These are phyloP conservation scores for Ophiostoma australiae DNA, from an alignment of 2,329 filamentous ascomycete species.

Conservation along the genomic window DNA sequence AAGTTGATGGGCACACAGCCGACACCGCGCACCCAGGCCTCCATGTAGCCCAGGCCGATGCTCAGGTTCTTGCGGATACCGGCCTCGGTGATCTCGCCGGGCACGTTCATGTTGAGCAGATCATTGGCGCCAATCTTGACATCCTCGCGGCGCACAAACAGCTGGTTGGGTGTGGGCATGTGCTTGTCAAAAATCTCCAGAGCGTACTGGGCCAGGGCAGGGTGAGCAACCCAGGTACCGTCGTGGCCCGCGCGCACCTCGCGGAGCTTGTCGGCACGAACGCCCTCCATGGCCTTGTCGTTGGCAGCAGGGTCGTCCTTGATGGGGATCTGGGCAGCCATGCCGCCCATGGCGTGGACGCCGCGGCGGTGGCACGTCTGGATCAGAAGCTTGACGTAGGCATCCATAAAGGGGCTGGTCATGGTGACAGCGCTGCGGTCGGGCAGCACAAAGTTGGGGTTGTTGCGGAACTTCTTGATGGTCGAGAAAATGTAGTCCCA, in stretches of 20 bases:
- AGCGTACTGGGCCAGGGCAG: conserved; percentile 81
- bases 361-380: conserved; percentile 96
- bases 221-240: conserved; percentile 95
- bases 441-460: conserved; percentile 86
- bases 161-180: conserved; percentile 98
- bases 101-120: conserved; percentile 96
- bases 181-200: conserved; percentile 93
- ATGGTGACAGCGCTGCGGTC: conserved; percentile 90
- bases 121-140: conserved; percentile 82
- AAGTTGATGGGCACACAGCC: conserved; percentile 70
- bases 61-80: conserved; percentile 97
- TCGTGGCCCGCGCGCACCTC: conserved; percentile 95
- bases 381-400: conserved; percentile 94
- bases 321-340: conserved; percentile 98
- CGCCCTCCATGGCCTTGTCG: conserved; percentile 87
- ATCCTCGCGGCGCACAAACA: conserved; percentile 85
- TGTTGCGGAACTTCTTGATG: conserved; percentile 98
- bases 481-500: conserved; percentile 99
- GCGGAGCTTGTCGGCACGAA: conserved; percentile 91
- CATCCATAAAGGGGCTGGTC: conserved; percentile 97
- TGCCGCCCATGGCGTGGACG: conserved; percentile 98
- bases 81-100: conserved; percentile 83
- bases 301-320: conserved; percentile 90
- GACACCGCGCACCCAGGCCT: conserved; percentile 91
- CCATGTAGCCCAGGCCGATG: conserved; percentile 97